Base-by-base conservation (phyloP, 352 stramenopile genomes). In the Pseudoperonospora humuli region DNA sequence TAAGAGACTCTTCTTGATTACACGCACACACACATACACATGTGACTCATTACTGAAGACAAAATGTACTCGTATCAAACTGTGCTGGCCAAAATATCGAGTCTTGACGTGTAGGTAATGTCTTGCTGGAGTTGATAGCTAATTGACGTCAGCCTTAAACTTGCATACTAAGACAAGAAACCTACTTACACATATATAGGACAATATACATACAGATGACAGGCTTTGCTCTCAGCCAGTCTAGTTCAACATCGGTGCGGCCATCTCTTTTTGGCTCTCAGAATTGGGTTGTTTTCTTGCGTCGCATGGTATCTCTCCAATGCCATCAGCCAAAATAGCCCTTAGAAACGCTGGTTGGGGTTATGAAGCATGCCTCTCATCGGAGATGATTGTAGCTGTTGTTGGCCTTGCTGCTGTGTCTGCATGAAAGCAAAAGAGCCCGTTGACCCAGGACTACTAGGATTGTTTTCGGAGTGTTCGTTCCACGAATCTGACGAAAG, bases 371-470 rank as follows among this genome's bases (percentile, higher is more conserved):
- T 51, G 17, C 15, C 33, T 54, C 35, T 55, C 60, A 68, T 70
- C 8, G 58, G 32, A 2, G 59, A 64, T 28, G 68, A 39, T 33
- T 66, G 56, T n/a, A 61, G 31, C 36, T 70, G 61, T 1, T 68
- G 54, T 0, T 60, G 51, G 7, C 45, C 39, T 45, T 62, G 49
- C 17, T 64, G 57, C 28, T 71, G 53, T 6, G 41, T 50, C 20
- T 63, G 52, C 42, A 61, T 48, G 24, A 61, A 65, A 7, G 44
- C 27, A 35, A 56, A 63, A 24, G 53, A 24, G 10, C 42, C 45
- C 42, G 33, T 23, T 10, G 48, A 42, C 24, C 21, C 32, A 24
- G 43, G 45, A 7, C 21, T 32, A 15, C 10, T 28, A 28, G 27
- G 15, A 2, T 38, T 47, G 8, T 60, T 55, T 43, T 60, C 47